These are phyloP conservation scores for Gossypium schwendimanii DNA, from an alignment of 441 rosid species.

Conservation along the genomic window DNA sequence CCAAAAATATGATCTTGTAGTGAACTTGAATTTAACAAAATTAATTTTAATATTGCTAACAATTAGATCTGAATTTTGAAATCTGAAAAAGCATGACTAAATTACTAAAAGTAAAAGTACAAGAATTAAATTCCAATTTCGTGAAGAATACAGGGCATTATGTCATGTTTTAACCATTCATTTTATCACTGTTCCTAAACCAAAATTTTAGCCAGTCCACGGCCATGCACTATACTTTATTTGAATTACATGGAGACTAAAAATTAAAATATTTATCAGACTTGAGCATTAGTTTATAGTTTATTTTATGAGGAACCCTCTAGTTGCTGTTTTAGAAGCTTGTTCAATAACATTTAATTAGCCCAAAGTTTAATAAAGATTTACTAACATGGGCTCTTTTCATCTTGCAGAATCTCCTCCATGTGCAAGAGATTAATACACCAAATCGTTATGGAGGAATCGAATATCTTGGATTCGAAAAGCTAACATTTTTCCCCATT, in stretches of 20 bases:
- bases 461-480: conserved; percentile 76
- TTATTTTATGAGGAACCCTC: not conserved
- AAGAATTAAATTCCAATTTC: no score
- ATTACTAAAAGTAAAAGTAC: no score
- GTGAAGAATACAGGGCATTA: no score
- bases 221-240: no score
- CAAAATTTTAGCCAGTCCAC: not conserved
- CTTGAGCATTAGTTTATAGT: not conserved
- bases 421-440: conserved; percentile 56
- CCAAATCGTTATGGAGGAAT: conserved; percentile 77
- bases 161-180: not conserved
- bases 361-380: not conserved
- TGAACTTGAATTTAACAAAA: no score
- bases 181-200: not conserved
- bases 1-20: no score
- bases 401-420: conserved; percentile 65
- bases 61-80: no score
- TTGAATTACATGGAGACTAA: not conserved
- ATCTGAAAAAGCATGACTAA: no score
- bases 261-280: not conserved
- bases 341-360: not conserved
- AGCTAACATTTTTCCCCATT: conserved; percentile 77
- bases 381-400: not conserved
- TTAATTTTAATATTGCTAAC: no score
- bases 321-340: not conserved